phyloP scores from a whole-genome alignment of 176 grass and related monocot genomes.

The Puya raimondii region DNA sequence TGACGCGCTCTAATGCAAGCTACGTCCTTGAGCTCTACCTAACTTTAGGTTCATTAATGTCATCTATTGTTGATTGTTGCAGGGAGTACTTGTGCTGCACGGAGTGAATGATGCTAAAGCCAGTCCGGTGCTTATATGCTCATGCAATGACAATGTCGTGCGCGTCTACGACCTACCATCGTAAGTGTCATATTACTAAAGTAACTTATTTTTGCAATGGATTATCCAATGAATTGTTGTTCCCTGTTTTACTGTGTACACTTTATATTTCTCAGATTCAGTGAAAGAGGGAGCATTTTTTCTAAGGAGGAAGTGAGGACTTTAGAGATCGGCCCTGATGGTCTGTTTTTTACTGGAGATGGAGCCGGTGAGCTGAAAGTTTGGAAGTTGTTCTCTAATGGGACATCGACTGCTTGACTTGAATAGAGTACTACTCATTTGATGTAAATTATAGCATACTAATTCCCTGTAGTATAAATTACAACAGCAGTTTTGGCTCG shows the following conservation, averaged over 20 bases:
- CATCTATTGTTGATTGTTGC: background rate
- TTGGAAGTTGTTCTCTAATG: background rate
- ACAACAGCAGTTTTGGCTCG: too few species aligned
- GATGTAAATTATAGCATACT: too few species aligned
- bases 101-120: background rate
- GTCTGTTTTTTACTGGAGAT: slow-evolving; percentile 7
- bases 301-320: background rate
- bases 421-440: too few species aligned
- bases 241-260: too few species aligned
- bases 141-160: background rate
- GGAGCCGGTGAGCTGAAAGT: background rate
- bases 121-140: background rate
- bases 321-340: background rate
- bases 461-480: too few species aligned
- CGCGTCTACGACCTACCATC: background rate
- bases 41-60: too few species aligned
- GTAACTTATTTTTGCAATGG: too few species aligned
- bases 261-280: background rate
- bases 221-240: too few species aligned
- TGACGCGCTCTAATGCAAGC: too few species aligned
- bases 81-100: background rate
- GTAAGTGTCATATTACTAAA: background rate
- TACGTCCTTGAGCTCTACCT: too few species aligned
- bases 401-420: too few species aligned
- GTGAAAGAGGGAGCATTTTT: slow-evolving; percentile 6